A percentile compares a stretch with the other conserved stretches of the same genome.
Evolutionary conservation across 495 filamentous ascomycete genomes (phyloP).

Genomic region (Neurospora pannonica): DNA sequence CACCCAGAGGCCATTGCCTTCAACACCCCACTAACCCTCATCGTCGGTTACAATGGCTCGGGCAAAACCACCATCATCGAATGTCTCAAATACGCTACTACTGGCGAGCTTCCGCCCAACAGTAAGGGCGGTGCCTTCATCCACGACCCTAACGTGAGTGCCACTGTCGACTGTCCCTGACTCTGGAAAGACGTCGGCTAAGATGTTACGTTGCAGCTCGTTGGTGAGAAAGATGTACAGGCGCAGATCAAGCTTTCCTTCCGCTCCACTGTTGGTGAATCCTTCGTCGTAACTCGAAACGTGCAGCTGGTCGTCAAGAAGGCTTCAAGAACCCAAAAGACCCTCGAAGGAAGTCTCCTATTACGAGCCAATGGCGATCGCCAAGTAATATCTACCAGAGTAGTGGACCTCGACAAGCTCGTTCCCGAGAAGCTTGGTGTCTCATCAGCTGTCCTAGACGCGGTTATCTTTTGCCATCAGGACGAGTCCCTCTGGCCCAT

Average conservation of each 20-base stretch:
- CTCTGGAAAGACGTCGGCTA: background rate
- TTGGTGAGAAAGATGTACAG: constrained; percentile 79
- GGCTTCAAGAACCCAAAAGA: constrained; percentile 58
- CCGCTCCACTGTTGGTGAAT: constrained; percentile 60
- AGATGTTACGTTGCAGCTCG: constrained; percentile 41
- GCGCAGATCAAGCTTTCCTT: constrained; percentile 90
- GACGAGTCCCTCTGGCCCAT: constrained; percentile 97
- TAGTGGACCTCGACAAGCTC: constrained; percentile 69
- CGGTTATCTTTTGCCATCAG: constrained; percentile 97
- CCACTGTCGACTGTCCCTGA: background rate
- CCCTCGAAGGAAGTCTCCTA: constrained; percentile 67
- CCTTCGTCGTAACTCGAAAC: constrained; percentile 71
- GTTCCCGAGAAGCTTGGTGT: constrained; percentile 86
- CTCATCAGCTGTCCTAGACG: constrained; percentile 79
- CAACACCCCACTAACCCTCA: constrained; percentile 81
- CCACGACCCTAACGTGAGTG: constrained; percentile 73
- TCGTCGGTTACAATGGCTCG: constrained; percentile 94
- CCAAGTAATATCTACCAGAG: constrained; percentile 62
- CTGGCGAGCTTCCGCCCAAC: constrained; percentile 86
- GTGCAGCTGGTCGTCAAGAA: constrained; percentile 84
- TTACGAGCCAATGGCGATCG: constrained; percentile 76
- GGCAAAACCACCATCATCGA: constrained; percentile 99
- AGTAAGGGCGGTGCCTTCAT: constrained; percentile 92
- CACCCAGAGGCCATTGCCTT: constrained; percentile 78
- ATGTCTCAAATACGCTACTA: constrained; percentile 97